Base-by-base conservation (phyloP, 2,329 filamentous ascomycete species). In the Trichophyton schoenleinii region DNA sequence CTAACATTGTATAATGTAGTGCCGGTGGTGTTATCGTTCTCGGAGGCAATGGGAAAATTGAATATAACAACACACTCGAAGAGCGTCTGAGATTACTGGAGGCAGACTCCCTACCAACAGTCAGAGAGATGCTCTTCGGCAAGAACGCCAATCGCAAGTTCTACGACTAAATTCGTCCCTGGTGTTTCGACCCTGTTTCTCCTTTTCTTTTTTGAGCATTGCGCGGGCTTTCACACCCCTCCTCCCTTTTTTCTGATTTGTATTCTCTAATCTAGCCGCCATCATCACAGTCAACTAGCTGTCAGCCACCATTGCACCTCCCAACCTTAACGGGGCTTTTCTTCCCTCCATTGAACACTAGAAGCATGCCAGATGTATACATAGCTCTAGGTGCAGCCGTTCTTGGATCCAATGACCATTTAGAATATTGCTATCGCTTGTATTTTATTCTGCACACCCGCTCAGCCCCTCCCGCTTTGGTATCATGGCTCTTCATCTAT, bases 51-150 rank as follows among this genome's bases (percentile, higher is more conserved):
- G 94, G 94, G 73, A 96, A 92, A 82, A 97, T 99, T 73, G 91
- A 96, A 70, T 92, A 99, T 75, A 91, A 96, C 83, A 97, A 99
- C 80, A 97, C 94, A 61, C 88, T 97, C 68, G 94, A 97, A 73
- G 88, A 95, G 73, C 86, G 94, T 67, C 80, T 99, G 75, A 83
- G 83, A 70, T 81, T 97, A 64, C 84, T 97, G 66, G 87, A 96
- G 77, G 86, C 87, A 62, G 88, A 88, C 67, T 88, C 89, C 59
- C 83, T 96, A 62, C 94, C 94, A 13, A 85, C 85, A 52, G 86
- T 99, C 70, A 84, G 94, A 71, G 83, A 88, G 74, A 87, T 87
- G 15, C 81, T 99, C 63, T 99, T 99, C 71, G 94, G 94, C 64
- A 87, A 89, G 79, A 99, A 99, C 80, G 81, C 85, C 69, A 96